phyloP scores from a whole-genome alignment of 352 stramenopile genomes.

The Globisporangium orthogonon region DNA sequence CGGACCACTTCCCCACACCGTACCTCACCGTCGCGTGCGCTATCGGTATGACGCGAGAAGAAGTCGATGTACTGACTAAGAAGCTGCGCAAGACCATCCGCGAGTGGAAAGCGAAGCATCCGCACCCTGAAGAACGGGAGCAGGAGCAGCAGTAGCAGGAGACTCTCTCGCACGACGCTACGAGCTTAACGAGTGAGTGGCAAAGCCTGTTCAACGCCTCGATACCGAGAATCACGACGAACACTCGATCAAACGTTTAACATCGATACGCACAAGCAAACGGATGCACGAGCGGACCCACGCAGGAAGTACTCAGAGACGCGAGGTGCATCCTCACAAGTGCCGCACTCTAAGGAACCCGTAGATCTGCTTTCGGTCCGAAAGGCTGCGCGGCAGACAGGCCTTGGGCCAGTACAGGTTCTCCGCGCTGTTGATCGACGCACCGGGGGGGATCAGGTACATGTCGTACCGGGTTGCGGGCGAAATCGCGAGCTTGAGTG shows the following conservation, averaged over 20 bases:
- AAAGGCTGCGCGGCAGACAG: constrained; percentile 31
- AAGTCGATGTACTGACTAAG: constrained; percentile 91
- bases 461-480: constrained; percentile 35
- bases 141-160: neutral
- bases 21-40: constrained; percentile 98
- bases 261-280: neutral
- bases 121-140: neutral
- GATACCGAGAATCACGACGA: neutral
- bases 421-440: constrained; percentile 68
- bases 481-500: constrained; percentile 35
- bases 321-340: constrained; percentile 5
- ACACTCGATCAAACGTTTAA: neutral
- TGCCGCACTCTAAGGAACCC: constrained; percentile 48
- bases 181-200: too few relatives aligned
- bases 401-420: constrained; percentile 68
- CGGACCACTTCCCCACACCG: constrained; percentile 74
- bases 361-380: constrained; percentile 53
- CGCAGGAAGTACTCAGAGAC: neutral
- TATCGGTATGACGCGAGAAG: constrained; percentile 88
- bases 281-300: neutral
- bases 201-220: neutral
- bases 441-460: constrained; percentile 65
- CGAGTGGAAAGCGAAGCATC: constrained; percentile 67
- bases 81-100: constrained; percentile 90
- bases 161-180: too few relatives aligned